Conservation (phyloP, 75 land plant species). For the Ceratopteris richardii region DNA sequence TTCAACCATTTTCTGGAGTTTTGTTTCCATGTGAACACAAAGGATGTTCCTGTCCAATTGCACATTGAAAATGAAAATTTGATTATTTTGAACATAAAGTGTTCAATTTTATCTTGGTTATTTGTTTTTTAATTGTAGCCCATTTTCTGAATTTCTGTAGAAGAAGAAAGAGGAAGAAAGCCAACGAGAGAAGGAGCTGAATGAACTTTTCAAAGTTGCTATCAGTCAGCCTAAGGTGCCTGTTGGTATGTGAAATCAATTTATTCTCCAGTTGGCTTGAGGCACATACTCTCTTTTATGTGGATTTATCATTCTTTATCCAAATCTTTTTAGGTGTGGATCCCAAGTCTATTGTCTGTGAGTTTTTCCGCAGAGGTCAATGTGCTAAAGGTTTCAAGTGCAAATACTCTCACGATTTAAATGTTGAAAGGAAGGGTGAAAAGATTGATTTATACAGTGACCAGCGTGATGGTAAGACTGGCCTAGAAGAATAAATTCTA, state of each 20-base stretch:
- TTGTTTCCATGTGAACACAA: too few relatives aligned
- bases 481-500: not conserved
- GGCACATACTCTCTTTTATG: too few relatives aligned
- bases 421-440: conserved; percentile 97
- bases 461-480: conserved; percentile 53
- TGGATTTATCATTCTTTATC: too few relatives aligned
- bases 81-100: too few relatives aligned
- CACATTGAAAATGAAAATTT: too few relatives aligned
- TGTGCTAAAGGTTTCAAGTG: conserved; percentile 96
- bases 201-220: conserved; percentile 92
- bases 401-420: conserved; percentile 96
- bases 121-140: too few relatives aligned
- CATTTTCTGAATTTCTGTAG: conserved; percentile 32
- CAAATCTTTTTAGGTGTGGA: conserved; percentile 86
- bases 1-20: too few relatives aligned
- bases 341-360: conserved; percentile 95
- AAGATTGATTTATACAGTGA: conserved; percentile 99
- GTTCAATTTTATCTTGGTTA: too few relatives aligned
- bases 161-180: conserved; percentile 99
- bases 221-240: conserved; percentile 98
- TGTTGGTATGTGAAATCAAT: conserved; percentile 38
- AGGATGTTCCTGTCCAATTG: too few relatives aligned
- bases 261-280: too few relatives aligned
- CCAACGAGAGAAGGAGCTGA: conserved; percentile 89
- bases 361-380: conserved; percentile 92